phyloP scores from a whole-genome alignment of 2,329 filamentous ascomycete species.

The Alternaria incomplexa region DNA sequence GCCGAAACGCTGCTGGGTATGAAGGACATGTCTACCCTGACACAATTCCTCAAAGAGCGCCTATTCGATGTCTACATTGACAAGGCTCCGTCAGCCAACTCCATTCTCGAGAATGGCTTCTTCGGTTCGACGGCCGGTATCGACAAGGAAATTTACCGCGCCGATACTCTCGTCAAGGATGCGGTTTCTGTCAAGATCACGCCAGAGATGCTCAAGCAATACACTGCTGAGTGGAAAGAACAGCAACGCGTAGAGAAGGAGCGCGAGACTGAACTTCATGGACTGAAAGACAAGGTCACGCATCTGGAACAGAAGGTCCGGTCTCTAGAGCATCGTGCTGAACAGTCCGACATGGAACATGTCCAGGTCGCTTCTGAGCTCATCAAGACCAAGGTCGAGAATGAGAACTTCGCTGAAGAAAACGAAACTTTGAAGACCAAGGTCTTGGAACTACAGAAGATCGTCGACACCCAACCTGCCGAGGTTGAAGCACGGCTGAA shows the following conservation, averaged over 20 bases:
- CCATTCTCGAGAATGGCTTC: conserved; percentile 94
- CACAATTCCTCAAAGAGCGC: conserved; percentile 89
- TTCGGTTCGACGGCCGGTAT: conserved; percentile 90
- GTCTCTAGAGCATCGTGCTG: conserved; percentile 82
- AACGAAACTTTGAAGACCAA: conserved; percentile 88
- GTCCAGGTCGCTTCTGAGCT: conserved; percentile 89
- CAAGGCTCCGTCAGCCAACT: conserved; percentile 87
- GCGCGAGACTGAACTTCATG: conserved; percentile 79
- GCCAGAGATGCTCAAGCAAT: conserved; percentile 78
- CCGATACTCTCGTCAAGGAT: conserved; percentile 90
- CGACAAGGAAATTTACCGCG: conserved; percentile 95
- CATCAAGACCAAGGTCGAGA: conserved; percentile 90
- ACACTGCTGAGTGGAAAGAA: conserved; percentile 90
- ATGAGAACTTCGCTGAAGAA: conserved; percentile 84
- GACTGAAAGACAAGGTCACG: conserved; percentile 64
- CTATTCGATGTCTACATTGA: conserved; percentile 98
- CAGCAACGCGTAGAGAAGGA: conserved; percentile 82
- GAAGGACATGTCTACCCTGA: conserved; percentile 89
- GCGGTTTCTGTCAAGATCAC: conserved; percentile 88
- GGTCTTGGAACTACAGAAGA: conserved; percentile 80
- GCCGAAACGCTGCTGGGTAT: conserved; percentile 76
- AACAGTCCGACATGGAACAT: conserved; percentile 89
- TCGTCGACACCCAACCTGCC: conserved; percentile 87
- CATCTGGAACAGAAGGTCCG: conserved; percentile 77
- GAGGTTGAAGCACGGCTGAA: conserved; percentile 85